Evolutionary conservation across 306 rosid species (phyloP).

Genomic region (Cicer yamashitae): DNA sequence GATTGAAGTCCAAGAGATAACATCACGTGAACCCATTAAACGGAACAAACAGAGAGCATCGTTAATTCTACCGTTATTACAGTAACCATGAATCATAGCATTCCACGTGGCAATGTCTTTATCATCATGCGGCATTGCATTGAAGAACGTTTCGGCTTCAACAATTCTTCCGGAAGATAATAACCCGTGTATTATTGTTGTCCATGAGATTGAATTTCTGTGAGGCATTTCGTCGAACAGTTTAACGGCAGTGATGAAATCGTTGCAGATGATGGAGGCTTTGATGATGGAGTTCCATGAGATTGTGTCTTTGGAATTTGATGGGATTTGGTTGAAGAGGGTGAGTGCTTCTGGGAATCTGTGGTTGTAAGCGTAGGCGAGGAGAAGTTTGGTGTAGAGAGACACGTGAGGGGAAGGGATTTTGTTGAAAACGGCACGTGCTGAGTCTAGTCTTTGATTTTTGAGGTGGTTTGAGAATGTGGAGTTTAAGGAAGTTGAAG

Average conservation of each 20-base stretch:
- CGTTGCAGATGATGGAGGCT: slow-evolving; percentile 68
- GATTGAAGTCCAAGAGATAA: slow-evolving; percentile 81
- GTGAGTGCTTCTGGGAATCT: slow-evolving; percentile 61
- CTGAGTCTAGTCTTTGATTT: slow-evolving; percentile 58
- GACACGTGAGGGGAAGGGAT: slow-evolving; percentile 56
- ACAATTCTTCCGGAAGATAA: slow-evolving; percentile 64
- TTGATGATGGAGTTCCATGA: slow-evolving; percentile 80
- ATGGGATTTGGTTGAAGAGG: slow-evolving; percentile 65
- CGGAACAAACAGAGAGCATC: slow-evolving; percentile 67
- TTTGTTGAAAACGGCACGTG: slow-evolving; percentile 57
- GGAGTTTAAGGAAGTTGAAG: slow-evolving; percentile 19
- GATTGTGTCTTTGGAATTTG: slow-evolving; percentile 57
- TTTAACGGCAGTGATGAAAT: slow-evolving; percentile 59
- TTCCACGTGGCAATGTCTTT: slow-evolving; percentile 82
- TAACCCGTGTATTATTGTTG: slow-evolving; percentile 63
- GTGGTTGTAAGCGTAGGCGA: slow-evolving; percentile 52
- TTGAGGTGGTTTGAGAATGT: slow-evolving; percentile 51
- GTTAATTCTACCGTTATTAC: slow-evolving; percentile 62
- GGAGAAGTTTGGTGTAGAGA: slow-evolving; percentile 58
- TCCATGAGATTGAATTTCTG: slow-evolving; percentile 76
- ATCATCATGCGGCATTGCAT: slow-evolving; percentile 55
- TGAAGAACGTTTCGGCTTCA: slow-evolving; percentile 66
- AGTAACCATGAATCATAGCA: slow-evolving; percentile 80
- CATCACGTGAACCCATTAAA: slow-evolving; percentile 64
- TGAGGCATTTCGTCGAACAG: slow-evolving; percentile 70